Base-by-base conservation (phyloP, 2,329 filamentous ascomycete species). In the Fusarium torulosum region DNA sequence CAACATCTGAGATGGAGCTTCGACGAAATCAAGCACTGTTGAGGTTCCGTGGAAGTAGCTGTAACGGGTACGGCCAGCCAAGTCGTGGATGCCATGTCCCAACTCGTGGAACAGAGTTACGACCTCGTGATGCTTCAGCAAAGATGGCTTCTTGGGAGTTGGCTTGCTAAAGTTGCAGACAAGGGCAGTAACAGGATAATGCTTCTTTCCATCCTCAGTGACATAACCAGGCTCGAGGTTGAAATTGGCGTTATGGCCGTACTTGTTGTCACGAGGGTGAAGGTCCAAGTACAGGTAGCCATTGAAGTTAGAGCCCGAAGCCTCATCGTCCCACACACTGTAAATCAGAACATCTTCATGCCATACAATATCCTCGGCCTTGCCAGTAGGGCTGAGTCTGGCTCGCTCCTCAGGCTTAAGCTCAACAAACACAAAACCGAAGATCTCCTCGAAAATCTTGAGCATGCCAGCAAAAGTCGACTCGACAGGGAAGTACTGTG, bases 151-250 rank as follows among this genome's bases (percentile, higher is more conserved):
- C 75, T 86, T 91, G 11, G 87, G 81, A 2, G 90, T 91, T 3
- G 92, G 90, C 79, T 94, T 94, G 75, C 89, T 91, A 77, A 95
- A 95, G 80, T 95, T 95, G 85, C 92, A 95, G 13, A 95, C 91
- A 13, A 95, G 83, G 2, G 92, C 91, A 0, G 92, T 95, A 2
- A 90, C 90, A 7, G 92, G 91, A 76, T 94, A 94, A 57, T 88
- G 85, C 54, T 91, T 86, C 35, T 87, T 89, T 64, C 91, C 91
- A 62, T 93, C 87, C 52, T 86, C 82, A 58, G 85, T 82, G 56
- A 88, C 80, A 79, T 86, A 93, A 23, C 91, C 91, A 2, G 91
- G 91, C 78, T 93, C 89, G 3, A 96, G 79, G 78, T 90, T 92
- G 82, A 96, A 95, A 82, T 95, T 95, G 73, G 92, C 92, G 7